Conservation (phyloP, 371 early-diverging fungal species). For the Batkoa obscura region DNA sequence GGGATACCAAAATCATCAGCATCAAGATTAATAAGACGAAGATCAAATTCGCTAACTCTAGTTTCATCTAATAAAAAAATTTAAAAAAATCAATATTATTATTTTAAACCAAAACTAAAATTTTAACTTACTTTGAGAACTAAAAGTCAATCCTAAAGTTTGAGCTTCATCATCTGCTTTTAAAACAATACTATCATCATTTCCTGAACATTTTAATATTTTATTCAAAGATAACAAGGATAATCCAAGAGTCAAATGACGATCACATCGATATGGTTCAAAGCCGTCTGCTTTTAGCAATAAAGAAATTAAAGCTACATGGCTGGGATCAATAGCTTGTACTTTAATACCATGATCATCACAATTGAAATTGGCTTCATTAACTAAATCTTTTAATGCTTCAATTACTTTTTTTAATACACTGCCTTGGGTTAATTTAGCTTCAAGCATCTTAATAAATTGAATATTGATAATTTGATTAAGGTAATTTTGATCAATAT, state of each 20-base stretch:
- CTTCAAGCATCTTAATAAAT: conserved; percentile 69
- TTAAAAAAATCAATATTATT: not conserved
- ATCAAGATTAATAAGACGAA: conserved; percentile 96
- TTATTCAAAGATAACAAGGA: conserved; percentile 71
- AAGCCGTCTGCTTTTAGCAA: conserved; percentile 77
- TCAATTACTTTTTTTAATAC: conserved; percentile 88
- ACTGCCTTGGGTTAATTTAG: conserved; percentile 46
- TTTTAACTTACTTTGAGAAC: conserved; percentile 33
- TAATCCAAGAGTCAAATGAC: conserved; percentile 82
- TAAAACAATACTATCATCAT: conserved; percentile 80
- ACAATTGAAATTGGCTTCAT: conserved; percentile 96
- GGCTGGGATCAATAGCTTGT: conserved; percentile 98
- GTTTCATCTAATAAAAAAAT: conserved; percentile 32
- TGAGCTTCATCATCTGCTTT: conserved; percentile 80
- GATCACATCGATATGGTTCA: conserved; percentile 90
- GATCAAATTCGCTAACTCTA: conserved; percentile 75
- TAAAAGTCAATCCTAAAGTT: conserved; percentile 64
- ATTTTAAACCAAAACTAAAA: not conserved
- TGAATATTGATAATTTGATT: no score
- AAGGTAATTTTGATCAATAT: no score
- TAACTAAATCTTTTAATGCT: conserved; percentile 91
- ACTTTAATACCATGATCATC: conserved; percentile 85
- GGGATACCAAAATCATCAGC: conserved; percentile 92
- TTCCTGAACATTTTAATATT: conserved; percentile 85
- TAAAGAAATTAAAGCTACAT: conserved; percentile 88